Base-by-base conservation (phyloP, 768 basidiomycete genomes). In the Boletus reticulatus region DNA sequence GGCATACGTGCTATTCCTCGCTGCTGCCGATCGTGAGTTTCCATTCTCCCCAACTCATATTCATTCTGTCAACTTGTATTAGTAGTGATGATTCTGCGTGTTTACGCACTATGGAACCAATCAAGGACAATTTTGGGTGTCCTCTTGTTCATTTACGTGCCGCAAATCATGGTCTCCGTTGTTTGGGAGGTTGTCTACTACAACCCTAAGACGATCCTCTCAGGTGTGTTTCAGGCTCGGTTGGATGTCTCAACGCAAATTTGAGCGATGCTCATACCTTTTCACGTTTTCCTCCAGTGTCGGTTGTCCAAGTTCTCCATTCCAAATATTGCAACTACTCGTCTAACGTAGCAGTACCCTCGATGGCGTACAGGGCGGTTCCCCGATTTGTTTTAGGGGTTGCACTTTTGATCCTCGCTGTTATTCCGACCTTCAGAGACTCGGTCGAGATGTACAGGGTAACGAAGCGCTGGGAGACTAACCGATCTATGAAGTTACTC, bases 61-160 rank as follows among this genome's bases (percentile, higher is more conserved):
- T n/a, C n/a, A 2, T 1, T 14, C 6, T 6, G 13, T 20, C 31
- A 8, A 53, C 1, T 32, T 14, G 2, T 20, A 11, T 6, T 12
- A 63, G 62, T 60, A 7, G 17, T 63, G 41, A 63, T 63, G 62
- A 34, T 60, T 7, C 42, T 63, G 16, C 61, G 61, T 6, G 51
- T 63, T 1, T 55, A 62, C 22, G 43, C 57, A 27, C 59, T 62
- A 37, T 59, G 50, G 48, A 12, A 31, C 22, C 52, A 32, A 19
- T 63, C 62, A 16, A 55, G 12, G 13, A 22, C 2, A 2, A 43
- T 62, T 3, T 41, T 62, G 4, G 4, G 4, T 17, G 6, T 57
- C n/a, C 56, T 61, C 31, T 17, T 58, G 2, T 22, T 24, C 2
- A 11, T 55, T 17, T 55, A 36, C 20, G 11, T 32, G 8, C 6